Percentiles rank a stretch among this genome's conserved stretches.
Conservation (phyloP, 805 yeast species). For the Yarrowia bubula region DNA sequence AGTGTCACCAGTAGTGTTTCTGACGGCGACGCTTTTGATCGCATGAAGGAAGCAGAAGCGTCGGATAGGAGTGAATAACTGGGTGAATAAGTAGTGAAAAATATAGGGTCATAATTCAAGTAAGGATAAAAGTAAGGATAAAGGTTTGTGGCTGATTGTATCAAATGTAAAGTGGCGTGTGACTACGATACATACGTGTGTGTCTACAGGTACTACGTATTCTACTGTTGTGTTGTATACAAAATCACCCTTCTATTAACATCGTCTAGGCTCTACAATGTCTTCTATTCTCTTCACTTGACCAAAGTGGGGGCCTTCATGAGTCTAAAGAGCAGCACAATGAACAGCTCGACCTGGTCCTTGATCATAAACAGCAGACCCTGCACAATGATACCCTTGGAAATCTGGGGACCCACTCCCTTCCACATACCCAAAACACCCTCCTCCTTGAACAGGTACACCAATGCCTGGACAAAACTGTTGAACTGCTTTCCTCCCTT, state of each 20-base stretch:
- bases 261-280: constrained; percentile 19
- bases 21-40: constrained; percentile 20
- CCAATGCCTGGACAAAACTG: constrained; percentile 62
- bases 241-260: constrained; percentile 22
- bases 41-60: constrained; percentile 17
- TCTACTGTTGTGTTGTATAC: not conserved
- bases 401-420: constrained; percentile 75
- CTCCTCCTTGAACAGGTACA: constrained; percentile 59
- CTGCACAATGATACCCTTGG: constrained; percentile 80
- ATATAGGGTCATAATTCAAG: not conserved
- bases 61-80: constrained; percentile 1
- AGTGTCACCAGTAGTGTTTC: constrained; percentile 8
- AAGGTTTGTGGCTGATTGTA: not conserved
- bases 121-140: too few relatives aligned
- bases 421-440: constrained; percentile 68
- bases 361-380: constrained; percentile 80
- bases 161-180: too few relatives aligned
- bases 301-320: constrained; percentile 24
- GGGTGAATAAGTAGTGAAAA: not conserved
- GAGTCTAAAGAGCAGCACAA: constrained; percentile 35
- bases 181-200: too few relatives aligned
- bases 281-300: constrained; percentile 2
- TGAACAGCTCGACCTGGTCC: constrained; percentile 52
- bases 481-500: constrained; percentile 44
- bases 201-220: too few relatives aligned